Evolutionary conservation across 768 basidiomycete species (phyloP).

Genomic region (Austroboletus eburneus): DNA sequence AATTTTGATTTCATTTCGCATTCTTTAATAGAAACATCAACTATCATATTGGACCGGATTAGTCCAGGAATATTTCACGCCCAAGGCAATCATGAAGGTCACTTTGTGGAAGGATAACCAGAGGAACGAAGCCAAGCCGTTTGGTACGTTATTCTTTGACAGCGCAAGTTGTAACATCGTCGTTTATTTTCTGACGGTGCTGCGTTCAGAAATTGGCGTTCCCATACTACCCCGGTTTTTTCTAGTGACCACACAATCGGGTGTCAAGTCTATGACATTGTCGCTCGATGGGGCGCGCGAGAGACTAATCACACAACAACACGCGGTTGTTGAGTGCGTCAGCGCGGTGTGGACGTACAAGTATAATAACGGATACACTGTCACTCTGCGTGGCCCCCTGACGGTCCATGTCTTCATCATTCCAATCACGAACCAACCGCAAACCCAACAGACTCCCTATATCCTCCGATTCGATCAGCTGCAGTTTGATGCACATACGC

Average conservation of each 20-base stretch:
- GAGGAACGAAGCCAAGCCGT: conserved; percentile 74
- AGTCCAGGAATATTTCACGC: conserved; percentile 66
- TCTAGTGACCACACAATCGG: conserved; percentile 78
- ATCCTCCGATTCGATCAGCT: conserved; percentile 68
- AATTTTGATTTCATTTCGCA: not conserved
- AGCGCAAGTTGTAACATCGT: conserved; percentile 2
- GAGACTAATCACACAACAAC: conserved; percentile 45
- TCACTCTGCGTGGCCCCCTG: conserved; percentile 72
- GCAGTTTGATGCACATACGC: conserved; percentile 65
- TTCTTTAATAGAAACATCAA: conserved; percentile 48
- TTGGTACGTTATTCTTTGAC: conserved; percentile 51
- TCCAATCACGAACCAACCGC: conserved; percentile 18
- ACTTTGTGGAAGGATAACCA: conserved; percentile 88
- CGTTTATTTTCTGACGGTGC: conserved; percentile 10
- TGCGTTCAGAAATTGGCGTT: conserved; percentile 63
- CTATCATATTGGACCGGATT: conserved; percentile 64
- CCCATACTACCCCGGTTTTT: conserved; percentile 82
- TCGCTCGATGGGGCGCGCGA: conserved; percentile 76
- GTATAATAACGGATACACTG: conserved; percentile 74
- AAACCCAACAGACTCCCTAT: conserved; percentile 21
- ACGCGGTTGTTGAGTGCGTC: conserved; percentile 62
- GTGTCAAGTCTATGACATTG: conserved; percentile 80
- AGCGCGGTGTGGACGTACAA: conserved; percentile 78
- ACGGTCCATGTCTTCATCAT: conserved; percentile 54
- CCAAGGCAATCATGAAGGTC: conserved; percentile 69